Conservation (phyloP, 2,329 filamentous ascomycete genomes). For the Nakataea oryzae region DNA sequence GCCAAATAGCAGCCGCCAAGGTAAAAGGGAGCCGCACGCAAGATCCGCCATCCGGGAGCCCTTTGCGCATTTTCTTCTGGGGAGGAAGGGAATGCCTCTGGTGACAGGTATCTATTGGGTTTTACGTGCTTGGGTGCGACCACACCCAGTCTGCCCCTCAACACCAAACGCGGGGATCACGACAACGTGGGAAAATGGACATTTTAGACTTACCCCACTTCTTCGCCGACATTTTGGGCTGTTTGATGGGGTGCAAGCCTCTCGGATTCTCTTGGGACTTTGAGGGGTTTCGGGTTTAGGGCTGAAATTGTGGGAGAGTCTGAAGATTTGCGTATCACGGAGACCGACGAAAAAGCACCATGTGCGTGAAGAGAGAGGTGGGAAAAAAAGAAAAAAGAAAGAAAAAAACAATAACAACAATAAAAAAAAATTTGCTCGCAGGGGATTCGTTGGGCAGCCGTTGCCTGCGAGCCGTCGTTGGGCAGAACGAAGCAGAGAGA, state of each 20-base stretch:
- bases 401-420: too few relatives aligned
- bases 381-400: too few relatives aligned
- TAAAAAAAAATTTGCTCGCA: background rate
- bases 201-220: slow-evolving; percentile 27
- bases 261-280: background rate
- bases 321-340: background rate
- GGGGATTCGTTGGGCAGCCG: background rate
- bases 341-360: background rate
- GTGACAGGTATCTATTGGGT: background rate
- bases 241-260: slow-evolving; percentile 2
- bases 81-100: background rate
- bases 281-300: background rate
- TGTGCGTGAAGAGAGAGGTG: background rate
- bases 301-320: background rate
- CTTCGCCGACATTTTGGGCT: slow-evolving; percentile 23
- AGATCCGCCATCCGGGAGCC: too few relatives aligned
- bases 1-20: too few relatives aligned
- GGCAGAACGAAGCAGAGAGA: background rate
- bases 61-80: too few relatives aligned
- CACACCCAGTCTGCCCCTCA: background rate
- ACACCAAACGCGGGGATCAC: background rate
- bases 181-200: background rate
- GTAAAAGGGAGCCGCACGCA: too few relatives aligned
- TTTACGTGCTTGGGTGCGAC: too few relatives aligned
- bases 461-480: background rate